These are phyloP conservation scores for Pulveroboletus sp. DNA, from an alignment of 768 basidiomycete genomes.

Conservation along the genomic window DNA sequence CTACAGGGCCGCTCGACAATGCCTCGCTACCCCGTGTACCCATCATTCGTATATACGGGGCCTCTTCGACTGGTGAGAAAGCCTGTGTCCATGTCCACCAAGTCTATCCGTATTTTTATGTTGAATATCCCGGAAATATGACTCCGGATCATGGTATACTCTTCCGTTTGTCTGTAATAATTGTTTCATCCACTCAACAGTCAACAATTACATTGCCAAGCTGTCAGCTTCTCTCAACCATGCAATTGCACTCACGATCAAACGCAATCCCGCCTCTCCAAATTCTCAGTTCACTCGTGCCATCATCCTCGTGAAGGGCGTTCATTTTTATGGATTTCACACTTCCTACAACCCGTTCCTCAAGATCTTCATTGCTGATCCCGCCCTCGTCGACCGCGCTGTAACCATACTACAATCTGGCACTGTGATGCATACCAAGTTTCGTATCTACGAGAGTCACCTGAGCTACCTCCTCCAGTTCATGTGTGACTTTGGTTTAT, in stretches of 20 bases:
- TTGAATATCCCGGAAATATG: constrained; percentile 74
- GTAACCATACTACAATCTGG: constrained; percentile 80
- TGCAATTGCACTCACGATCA: constrained; percentile 80
- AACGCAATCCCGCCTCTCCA: constrained; percentile 61
- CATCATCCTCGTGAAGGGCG: constrained; percentile 86
- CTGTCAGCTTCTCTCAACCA: constrained; percentile 78
- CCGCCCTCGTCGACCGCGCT: constrained; percentile 63
- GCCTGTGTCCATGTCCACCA: constrained; percentile 91
- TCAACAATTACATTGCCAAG: constrained; percentile 66
- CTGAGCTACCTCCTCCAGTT: constrained; percentile 88
- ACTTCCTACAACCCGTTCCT: constrained; percentile 82
- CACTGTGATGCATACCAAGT: constrained; percentile 75
- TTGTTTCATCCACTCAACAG: constrained; percentile 37
- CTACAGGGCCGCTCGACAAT: constrained; percentile 65
- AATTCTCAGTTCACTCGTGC: constrained; percentile 67
- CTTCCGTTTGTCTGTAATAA: neutral
- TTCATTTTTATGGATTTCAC: constrained; percentile 95
- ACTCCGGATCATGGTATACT: constrained; percentile 60
- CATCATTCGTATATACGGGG: constrained; percentile 82
- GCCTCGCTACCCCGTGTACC: constrained; percentile 64
- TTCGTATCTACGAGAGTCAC: constrained; percentile 86
- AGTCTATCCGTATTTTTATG: constrained; percentile 90
- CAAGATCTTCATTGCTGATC: constrained; percentile 78
- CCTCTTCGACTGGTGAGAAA: constrained; percentile 71
- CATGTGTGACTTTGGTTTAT: constrained; percentile 91